Base-by-base conservation (phyloP, 202 grass and related monocot species). In the Cymbopogon flexuosus region DNA sequence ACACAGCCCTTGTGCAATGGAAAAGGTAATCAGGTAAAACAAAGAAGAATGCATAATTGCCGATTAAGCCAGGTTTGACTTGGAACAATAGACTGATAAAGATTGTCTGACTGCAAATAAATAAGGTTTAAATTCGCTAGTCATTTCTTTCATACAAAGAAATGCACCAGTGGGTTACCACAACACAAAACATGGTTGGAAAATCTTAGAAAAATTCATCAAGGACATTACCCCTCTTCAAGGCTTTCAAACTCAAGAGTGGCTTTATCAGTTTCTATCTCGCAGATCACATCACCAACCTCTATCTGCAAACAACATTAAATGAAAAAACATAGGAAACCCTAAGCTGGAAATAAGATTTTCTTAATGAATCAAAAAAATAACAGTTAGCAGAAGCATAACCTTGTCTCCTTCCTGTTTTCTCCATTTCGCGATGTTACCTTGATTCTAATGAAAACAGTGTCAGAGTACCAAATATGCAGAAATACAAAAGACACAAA, bases 191-290 rank as follows among this genome's bases (percentile, higher is more conserved):
- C 9, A 70, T 16, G 8, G 1, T 64, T 27, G 27, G 27, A 27
- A 27, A 78, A 39, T 36, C 27, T 21, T 37, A 31, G 54, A 67
- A 78, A 41, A 31, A n/a, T 19, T 35, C 4, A 47, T 60, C 12
- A 23, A 69, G 45, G 65, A 72, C 56, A 77, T 91, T 97, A 97
- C 92, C 95, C 95, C 65, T 98, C 96, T 88, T 98, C 96, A 54
- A 98, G 92, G 75, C 88, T 79, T 86, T 98, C 96, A 81, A 95
- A 95, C 81, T 98, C 96, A 70, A 98, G 78, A 34, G 91, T 93
- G 68, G 96, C 96, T 89, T 98, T 98, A 76, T 98, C 96, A 78
- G 92, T 98, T 87, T 98, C 96, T 88, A 98, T 98, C 84, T 98
- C 96, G 35, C 96, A 98, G 47, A 98, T 75, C 63, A 98, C 96